These are phyloP conservation scores for Mariannaea elegans DNA, from an alignment of 2,329 filamentous ascomycete genomes.

Conservation along the genomic window DNA sequence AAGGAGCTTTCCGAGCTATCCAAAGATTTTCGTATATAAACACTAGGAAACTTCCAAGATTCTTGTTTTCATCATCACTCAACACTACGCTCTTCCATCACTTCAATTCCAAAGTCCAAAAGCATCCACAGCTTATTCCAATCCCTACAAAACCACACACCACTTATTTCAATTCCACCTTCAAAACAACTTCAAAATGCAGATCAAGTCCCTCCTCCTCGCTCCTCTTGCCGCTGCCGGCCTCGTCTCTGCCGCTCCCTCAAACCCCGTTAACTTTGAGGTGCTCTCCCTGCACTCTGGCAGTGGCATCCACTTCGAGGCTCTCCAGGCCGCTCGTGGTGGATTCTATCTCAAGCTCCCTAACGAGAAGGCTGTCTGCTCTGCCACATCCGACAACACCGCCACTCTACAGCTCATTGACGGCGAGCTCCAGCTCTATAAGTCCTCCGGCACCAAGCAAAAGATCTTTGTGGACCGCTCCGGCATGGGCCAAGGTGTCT, in stretches of 20 bases:
- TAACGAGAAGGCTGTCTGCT: slow-evolving; percentile 59
- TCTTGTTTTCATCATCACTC: not conserved
- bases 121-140: too few species aligned
- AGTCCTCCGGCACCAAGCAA: slow-evolving; percentile 51
- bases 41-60: not conserved
- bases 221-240: slow-evolving; percentile 38
- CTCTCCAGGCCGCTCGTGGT: slow-evolving; percentile 54
- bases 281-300: slow-evolving; percentile 60
- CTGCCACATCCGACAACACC: slow-evolving; percentile 47
- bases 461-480: slow-evolving; percentile 63
- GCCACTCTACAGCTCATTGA: slow-evolving; percentile 61
- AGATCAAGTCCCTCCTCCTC: slow-evolving; percentile 39
- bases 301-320: slow-evolving; percentile 56
- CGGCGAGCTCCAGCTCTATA: slow-evolving; percentile 58
- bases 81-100: not conserved
- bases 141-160: too few species aligned
- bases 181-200: slow-evolving; percentile 33
- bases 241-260: slow-evolving; percentile 40
- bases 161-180: not conserved
- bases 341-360: slow-evolving; percentile 55
- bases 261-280: slow-evolving; percentile 52
- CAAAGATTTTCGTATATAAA: not conserved
- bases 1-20: not conserved
- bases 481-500: slow-evolving; percentile 65
- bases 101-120: not conserved